phyloP scores from a whole-genome alignment of 2,329 filamentous ascomycete genomes.

The Fusarium sp. region DNA sequence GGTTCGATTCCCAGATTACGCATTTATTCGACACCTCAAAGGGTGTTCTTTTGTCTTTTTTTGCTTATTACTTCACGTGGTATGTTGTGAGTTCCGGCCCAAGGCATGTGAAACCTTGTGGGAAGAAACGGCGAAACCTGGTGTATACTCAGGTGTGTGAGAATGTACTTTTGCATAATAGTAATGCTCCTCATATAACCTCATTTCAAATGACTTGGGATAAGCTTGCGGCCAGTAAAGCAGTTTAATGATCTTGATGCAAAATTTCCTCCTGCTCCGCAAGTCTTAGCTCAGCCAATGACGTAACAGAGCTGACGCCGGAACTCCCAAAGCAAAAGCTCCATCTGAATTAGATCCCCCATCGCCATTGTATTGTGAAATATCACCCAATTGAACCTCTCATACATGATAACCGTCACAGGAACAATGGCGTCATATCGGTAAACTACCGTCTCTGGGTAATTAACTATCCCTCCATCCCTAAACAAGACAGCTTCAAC shows the following conservation, averaged over 20 bases:
- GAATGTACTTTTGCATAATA: fast-evolving
- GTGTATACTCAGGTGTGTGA: fast-evolving
- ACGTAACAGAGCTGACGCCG: not conserved
- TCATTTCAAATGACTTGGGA: not conserved
- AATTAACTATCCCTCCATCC: not conserved
- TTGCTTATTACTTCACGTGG: not conserved
- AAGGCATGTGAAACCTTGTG: too few relatives aligned
- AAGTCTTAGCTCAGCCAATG: not conserved
- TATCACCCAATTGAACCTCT: too few relatives aligned
- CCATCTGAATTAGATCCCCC: not conserved
- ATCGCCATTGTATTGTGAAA: fast-evolving
- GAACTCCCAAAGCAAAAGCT: not conserved
- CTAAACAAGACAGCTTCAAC: not conserved
- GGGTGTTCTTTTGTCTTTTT: not conserved
- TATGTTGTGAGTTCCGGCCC: not conserved
- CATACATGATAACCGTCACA: not conserved
- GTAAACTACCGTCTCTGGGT: conserved; percentile 13
- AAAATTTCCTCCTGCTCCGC: not conserved
- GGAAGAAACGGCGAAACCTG: fast-evolving
- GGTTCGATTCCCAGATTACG: not conserved
- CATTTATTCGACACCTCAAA: not conserved
- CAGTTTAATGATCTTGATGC: not conserved
- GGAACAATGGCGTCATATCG: conserved; percentile 18
- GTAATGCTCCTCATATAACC: fast-evolving
- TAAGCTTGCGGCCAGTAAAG: fast-evolving